These are phyloP conservation scores for Lichtheimia corymbifera DNA, from an alignment of 371 early-diverging fungal genomes.

Conservation along the genomic window DNA sequence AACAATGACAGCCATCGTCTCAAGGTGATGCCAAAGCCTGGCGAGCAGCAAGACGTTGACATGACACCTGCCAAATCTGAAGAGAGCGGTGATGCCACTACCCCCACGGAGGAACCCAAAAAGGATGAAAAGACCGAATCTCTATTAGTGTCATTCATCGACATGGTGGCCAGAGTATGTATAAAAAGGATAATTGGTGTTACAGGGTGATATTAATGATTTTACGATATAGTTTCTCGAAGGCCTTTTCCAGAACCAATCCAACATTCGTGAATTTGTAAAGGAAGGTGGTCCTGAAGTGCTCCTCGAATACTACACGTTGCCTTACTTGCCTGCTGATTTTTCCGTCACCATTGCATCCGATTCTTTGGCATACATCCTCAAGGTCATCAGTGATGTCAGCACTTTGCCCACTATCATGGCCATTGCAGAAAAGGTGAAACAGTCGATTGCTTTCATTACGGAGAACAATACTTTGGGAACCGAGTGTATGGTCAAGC, in stretches of 20 bases:
- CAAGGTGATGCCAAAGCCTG: conserved; percentile 24
- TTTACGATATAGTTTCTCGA: conserved; percentile 67
- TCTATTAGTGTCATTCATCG: conserved; percentile 36
- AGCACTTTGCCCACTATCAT: conserved; percentile 54
- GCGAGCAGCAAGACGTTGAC: conserved; percentile 34
- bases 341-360: conserved; percentile 70
- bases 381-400: conserved; percentile 72
- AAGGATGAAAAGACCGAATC: conserved; percentile 59
- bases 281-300: conserved; percentile 68
- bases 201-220: not conserved
- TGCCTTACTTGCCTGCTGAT: conserved; percentile 77
- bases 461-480: conserved; percentile 30
- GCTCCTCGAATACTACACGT: conserved; percentile 62
- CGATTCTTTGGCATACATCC: conserved; percentile 70
- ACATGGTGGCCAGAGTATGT: conserved; percentile 43
- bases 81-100: not conserved
- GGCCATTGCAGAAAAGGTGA: conserved; percentile 54
- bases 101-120: conserved; percentile 32
- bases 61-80: conserved; percentile 5
- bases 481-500: conserved; percentile 35
- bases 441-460: conserved; percentile 43
- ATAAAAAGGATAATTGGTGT: not conserved
- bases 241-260: conserved; percentile 80
- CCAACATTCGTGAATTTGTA: conserved; percentile 76
- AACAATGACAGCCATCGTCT: conserved; percentile 48